phyloP scores from a whole-genome alignment of 2,329 filamentous ascomycete species.

The Alternaria sp. region DNA sequence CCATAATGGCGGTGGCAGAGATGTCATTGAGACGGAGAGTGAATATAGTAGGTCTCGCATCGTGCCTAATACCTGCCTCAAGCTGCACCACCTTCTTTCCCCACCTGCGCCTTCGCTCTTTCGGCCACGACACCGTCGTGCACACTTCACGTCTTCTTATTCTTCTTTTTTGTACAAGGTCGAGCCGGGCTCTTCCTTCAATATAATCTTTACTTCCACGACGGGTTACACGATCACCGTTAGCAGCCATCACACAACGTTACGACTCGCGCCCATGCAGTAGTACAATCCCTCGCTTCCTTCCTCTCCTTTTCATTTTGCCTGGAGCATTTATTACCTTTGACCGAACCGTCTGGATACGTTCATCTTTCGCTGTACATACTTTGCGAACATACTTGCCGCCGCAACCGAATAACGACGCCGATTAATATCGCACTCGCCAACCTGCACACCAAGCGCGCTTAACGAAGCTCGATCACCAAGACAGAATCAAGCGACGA shows the following conservation, averaged over 20 bases:
- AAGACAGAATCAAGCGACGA: constrained; percentile 14
- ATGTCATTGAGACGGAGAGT: constrained; percentile 35
- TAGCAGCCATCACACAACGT: constrained; percentile 21
- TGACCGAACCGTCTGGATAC: constrained; percentile 42
- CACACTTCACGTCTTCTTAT: constrained; percentile 14
- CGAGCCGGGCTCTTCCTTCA: constrained; percentile 44
- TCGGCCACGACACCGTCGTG: constrained; percentile 31
- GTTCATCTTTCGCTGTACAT: constrained; percentile 30
- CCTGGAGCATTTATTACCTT: constrained; percentile 32
- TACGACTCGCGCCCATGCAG: constrained; percentile 37
- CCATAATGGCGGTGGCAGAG: constrained; percentile 24
- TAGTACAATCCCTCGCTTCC: constrained; percentile 33
- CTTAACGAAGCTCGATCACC: neutral
- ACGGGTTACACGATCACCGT: constrained; percentile 26
- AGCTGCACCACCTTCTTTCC: constrained; percentile 29
- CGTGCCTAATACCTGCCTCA: constrained; percentile 28
- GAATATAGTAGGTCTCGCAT: constrained; percentile 45
- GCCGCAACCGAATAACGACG: constrained; percentile 5
- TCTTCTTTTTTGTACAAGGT: constrained; percentile 25
- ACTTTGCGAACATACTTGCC: constrained; percentile 20
- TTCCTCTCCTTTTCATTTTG: constrained; percentile 23
- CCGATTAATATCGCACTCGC: constrained; percentile 8
- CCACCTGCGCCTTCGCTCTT: constrained; percentile 19
- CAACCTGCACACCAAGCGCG: constrained; percentile 2
- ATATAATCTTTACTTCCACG: constrained; percentile 13